Conservation (phyloP, 352 stramenopile species). For the Phytophthora rubi region DNA sequence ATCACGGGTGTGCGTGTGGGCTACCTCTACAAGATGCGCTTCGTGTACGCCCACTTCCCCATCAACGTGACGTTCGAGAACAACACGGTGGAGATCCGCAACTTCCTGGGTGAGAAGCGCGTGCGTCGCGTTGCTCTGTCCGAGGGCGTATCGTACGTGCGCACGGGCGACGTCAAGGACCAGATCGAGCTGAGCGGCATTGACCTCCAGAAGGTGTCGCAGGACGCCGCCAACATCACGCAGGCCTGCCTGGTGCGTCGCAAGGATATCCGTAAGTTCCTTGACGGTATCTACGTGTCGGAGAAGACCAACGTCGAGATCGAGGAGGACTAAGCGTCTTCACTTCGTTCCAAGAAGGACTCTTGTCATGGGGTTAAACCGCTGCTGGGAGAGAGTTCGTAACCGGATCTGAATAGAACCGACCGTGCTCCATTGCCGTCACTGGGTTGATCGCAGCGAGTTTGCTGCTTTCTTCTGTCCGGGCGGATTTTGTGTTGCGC, state of each 20-base stretch:
- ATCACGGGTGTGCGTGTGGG: conserved; percentile 98
- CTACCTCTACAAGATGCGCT: conserved; percentile 99
- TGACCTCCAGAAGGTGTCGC: conserved; percentile 97
- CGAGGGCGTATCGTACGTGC: conserved; percentile 95
- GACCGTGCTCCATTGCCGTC: conserved; percentile 75
- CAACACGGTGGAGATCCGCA: conserved; percentile 97
- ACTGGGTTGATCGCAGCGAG: conserved; percentile 87
- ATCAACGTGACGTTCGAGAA: conserved; percentile 98
- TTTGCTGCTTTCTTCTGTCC: conserved; percentile 90
- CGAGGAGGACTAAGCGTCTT: conserved; percentile 56
- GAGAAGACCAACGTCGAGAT: conserved; percentile 94
- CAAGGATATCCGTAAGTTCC: conserved; percentile 99
- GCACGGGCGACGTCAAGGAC: conserved; percentile 98
- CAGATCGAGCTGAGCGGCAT: conserved; percentile 99
- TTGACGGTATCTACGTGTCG: conserved; percentile 99
- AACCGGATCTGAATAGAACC: conserved; percentile 54
- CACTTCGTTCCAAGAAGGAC: background rate
- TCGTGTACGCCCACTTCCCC: conserved; percentile 99
- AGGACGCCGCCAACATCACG: conserved; percentile 88
- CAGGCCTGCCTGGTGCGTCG: conserved; percentile 85
- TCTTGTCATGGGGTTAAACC: conserved; percentile 28
- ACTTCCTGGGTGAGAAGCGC: conserved; percentile 99
- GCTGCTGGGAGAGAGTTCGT: conserved; percentile 41
- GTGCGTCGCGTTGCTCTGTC: conserved; percentile 95
- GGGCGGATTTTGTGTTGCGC: conserved; percentile 87